Base-by-base conservation (phyloP, 192 early-diverging fungal genomes). In the Coemansia sp. region DNA sequence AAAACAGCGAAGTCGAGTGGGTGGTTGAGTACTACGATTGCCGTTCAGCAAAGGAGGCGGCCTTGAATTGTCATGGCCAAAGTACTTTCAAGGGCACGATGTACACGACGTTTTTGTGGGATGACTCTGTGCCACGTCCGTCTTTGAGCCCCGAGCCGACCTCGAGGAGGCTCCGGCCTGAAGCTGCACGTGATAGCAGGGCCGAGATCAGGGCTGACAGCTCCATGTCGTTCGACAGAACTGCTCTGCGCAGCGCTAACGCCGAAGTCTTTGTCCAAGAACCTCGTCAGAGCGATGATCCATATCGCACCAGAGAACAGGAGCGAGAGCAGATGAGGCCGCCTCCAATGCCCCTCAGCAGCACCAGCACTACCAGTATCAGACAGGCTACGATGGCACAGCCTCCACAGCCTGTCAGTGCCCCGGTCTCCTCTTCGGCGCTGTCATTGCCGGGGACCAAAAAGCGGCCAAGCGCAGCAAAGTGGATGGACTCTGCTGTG, bases 11-110 rank as follows among this genome's bases (percentile, higher is more conserved):
- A 4, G 63, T 44, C n/a, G 74, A 81, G 59, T 76, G 67, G 66
- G 66, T 76, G 61, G 67, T 75, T 44, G 78, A 80, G 61, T 80
- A 75, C 51, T 80, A 72, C 66, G 78, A 80, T 34, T 31, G 16
- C 11, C 73, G 78, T 11, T 43, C 73, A 0, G 78, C 78, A 20
- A 16, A 49, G 5, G 63, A 67, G 1, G 78, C 78, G 31, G 65
- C 57, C 7, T 5, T 62, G 27, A 9, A 31, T 13, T 70, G 69
- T 51, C 52, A 80, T 42, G 64, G 57, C 1, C 57, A 38, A 34
- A 27, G 24, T 31, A 66, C 66, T 11, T 40, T 29, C 24, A 52
- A 65, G 3, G 78, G 73, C 13, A 70, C 46, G 16, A 44, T 76
- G 34, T 62, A 67, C 49, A 73, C 78, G 13, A 75, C 78, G 31